phyloP scores from a whole-genome alignment of 148 eudicot species.

The Linanthus parryae region DNA sequence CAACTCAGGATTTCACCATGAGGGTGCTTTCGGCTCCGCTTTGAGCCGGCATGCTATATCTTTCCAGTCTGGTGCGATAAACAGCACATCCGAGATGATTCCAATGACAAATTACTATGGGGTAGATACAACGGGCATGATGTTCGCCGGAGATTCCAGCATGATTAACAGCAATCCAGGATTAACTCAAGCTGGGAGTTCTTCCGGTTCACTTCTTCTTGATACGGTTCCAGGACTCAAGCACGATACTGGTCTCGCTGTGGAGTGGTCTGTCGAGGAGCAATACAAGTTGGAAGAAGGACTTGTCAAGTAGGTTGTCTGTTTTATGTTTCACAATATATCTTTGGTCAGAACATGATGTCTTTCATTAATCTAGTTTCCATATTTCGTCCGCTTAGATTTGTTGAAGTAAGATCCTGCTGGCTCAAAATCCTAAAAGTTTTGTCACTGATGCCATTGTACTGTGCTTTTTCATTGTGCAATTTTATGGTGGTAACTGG shows the following conservation, averaged over 20 bases:
- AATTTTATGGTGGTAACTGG: no score
- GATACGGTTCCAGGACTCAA: no score
- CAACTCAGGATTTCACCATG: conserved; percentile 44
- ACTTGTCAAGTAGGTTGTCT: conserved; percentile 65
- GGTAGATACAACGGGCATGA: conserved; percentile 28
- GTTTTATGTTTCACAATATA: no score
- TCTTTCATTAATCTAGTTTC: no score
- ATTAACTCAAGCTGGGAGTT: conserved; percentile 31
- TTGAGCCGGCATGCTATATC: conserved; percentile 35
- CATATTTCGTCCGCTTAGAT: no score
- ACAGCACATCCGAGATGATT: conserved; percentile 40
- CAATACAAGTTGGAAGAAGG: conserved; percentile 78
- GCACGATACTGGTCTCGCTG: conserved; percentile 62
- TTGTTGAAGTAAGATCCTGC: no score
- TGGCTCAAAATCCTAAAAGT: no score
- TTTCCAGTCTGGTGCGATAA: conserved; percentile 50
- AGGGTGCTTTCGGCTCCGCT: conserved; percentile 31
- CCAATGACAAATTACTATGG: conserved; percentile 40
- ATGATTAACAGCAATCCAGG: conserved; percentile 27
- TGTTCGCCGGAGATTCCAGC: conserved; percentile 49
- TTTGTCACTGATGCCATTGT: no score
- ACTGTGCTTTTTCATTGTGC: no score
- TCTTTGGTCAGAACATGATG: no score
- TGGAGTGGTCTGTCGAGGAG: conserved; percentile 82
- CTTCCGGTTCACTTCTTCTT: conserved; percentile 43